Evolutionary conservation across 148 eudicot species (phyloP).

Genomic region (Silene uniflora): DNA sequence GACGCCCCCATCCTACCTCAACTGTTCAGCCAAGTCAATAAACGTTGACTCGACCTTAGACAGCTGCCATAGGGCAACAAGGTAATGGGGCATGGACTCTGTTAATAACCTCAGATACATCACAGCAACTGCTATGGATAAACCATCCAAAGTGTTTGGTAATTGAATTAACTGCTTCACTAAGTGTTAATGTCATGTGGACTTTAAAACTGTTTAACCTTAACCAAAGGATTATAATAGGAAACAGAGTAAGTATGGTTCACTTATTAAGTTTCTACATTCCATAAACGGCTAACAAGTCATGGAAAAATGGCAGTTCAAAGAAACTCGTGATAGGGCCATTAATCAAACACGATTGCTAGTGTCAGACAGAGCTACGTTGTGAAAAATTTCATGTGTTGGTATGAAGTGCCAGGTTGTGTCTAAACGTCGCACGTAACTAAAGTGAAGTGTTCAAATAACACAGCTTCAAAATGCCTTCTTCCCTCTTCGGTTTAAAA

Average conservation of each 20-base stretch:
- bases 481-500: not conserved
- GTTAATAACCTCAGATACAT: not conserved
- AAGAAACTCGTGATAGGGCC: conserved; percentile 5
- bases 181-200: not conserved
- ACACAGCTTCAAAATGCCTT: not conserved
- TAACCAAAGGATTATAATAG: not conserved
- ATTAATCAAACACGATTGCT: not conserved
- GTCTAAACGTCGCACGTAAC: not conserved
- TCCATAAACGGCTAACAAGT: not conserved
- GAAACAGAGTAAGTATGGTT: not conserved
- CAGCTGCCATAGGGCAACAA: conserved; percentile 24
- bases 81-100: not conserved
- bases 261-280: not conserved
- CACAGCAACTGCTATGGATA: not conserved
- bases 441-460: conserved; percentile 7
- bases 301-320: conserved; percentile 6
- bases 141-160: not conserved
- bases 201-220: not conserved
- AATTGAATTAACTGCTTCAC: conserved; percentile 13
- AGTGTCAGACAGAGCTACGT: not conserved
- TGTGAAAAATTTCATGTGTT: not conserved
- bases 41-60: conserved; percentile 31
- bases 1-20: conserved; percentile 29
- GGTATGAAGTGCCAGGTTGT: not conserved
- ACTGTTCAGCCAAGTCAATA: conserved; percentile 32